Conservation (phyloP, 1,139 yeast genomes). For the Magnusiomyces ingens region DNA sequence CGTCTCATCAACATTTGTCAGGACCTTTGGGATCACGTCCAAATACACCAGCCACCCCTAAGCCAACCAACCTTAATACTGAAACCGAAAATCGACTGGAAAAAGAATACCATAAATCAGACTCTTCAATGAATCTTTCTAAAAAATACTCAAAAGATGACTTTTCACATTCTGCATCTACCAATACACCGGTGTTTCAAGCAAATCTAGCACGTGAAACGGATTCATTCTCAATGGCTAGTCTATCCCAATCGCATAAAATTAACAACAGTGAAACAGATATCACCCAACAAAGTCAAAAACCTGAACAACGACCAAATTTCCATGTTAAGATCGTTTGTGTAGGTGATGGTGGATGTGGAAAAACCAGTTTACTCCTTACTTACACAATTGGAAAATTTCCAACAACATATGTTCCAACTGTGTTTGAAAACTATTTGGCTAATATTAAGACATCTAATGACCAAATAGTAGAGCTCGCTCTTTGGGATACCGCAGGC, state of each 20-base stretch:
- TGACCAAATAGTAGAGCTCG: conserved; percentile 58
- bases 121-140: neutral
- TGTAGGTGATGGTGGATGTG: conserved; percentile 95
- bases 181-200: too few species aligned
- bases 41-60: too few species aligned
- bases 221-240: too few species aligned
- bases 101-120: neutral
- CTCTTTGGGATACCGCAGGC: conserved; percentile 92
- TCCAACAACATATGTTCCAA: conserved; percentile 76
- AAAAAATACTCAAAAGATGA: too few species aligned
- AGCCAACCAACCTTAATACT: too few species aligned
- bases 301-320: conserved; percentile 16
- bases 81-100: neutral
- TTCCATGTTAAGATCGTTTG: conserved; percentile 45
- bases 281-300: neutral
- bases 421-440: conserved; percentile 80
- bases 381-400: conserved; percentile 75
- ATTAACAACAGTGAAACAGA: too few species aligned
- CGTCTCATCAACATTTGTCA: too few species aligned
- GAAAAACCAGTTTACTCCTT: conserved; percentile 79
- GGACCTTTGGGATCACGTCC: too few species aligned
- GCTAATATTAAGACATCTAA: conserved; percentile 54
- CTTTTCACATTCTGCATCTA: neutral
- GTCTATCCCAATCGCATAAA: too few species aligned
- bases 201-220: too few species aligned